Evolutionary conservation across 805 yeast species (phyloP), one percentile per base, ranked within the genome.

Genomic region (Candida chilensis): DNA sequence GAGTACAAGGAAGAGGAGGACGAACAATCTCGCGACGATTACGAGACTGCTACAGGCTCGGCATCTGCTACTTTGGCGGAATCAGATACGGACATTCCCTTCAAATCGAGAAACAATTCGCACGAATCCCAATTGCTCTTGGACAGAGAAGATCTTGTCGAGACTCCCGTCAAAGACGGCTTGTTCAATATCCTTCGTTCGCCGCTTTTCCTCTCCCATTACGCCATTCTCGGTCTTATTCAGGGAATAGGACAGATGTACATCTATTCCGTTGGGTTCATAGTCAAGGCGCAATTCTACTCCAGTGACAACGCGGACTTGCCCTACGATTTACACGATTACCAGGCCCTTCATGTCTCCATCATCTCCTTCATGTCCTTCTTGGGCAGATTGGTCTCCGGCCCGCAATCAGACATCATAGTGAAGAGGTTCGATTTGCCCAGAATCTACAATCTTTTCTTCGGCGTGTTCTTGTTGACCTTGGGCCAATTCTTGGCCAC

Each of bases 221-320:
- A 49, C 29, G 28, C 38, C n/a, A 36, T 53, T 6, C 44, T 55
- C 35, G 43, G 58, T 2, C 36, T 53, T 12, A 38, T 51, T n/a
- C 61, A 55, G 38, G 61, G 61, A 5, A 40, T 55, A 32, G 60
- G 61, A 9, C 61, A 55, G 37, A 53, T 55, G 60, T 55, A 55
- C 36, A 55, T 55, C 9, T 55, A 47, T 32, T 49, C 54, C 16
- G 50, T 54, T 30, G 61, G 61, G 3, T 54, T 40, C 28, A 40
- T 54, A 10, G 31, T 52, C 16, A 51, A 53, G 35, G 60, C 60
- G 22, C 6, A 18, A 27, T 20, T 29, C 28, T 4, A 9, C 20
- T 4, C 18, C 20, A 13, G 21, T 17, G 5, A 9, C 12, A 14
- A 5, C 17, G 19, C 18, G 24, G 11, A 30, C 25, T 5, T 37